These are phyloP conservation scores for Colletotrichum liriopes DNA, from an alignment of 2,329 filamentous ascomycete genomes.

Conservation along the genomic window DNA sequence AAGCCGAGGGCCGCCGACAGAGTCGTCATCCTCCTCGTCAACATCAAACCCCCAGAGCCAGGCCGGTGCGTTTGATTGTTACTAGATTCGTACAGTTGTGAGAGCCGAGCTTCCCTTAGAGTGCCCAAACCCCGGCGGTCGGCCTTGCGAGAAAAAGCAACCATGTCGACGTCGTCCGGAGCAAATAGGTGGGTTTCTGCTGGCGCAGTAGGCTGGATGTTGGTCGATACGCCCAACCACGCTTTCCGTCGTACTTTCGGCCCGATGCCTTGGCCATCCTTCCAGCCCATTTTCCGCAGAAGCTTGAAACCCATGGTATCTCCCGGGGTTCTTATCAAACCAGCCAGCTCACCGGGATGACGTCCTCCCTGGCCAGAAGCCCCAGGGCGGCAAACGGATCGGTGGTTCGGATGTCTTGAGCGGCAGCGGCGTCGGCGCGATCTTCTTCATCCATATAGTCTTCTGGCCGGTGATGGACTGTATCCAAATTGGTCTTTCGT, in stretches of 20 bases:
- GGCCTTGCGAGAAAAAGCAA: slow-evolving; percentile 75
- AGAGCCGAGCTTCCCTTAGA: slow-evolving; percentile 70
- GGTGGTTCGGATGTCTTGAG: slow-evolving; percentile 80
- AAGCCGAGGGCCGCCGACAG: background rate
- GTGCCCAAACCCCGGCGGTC: slow-evolving; percentile 82
- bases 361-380: slow-evolving; percentile 64
- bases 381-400: slow-evolving; percentile 82
- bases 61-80: background rate
- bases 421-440: slow-evolving; percentile 86
- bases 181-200: slow-evolving; percentile 82
- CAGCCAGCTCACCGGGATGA: slow-evolving; percentile 67
- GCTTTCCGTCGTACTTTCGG: slow-evolving; percentile 86
- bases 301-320: slow-evolving; percentile 91
- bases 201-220: slow-evolving; percentile 56
- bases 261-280: slow-evolving; percentile 92
- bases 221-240: slow-evolving; percentile 68
- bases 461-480: slow-evolving; percentile 76
- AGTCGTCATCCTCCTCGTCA: background rate
- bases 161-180: slow-evolving; percentile 83
- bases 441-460: slow-evolving; percentile 99
- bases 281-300: slow-evolving; percentile 95
- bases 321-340: slow-evolving; percentile 79
- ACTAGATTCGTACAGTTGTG: background rate
- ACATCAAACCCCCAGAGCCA: slow-evolving; percentile 33
- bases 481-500: slow-evolving; percentile 74